Base-by-base conservation (phyloP, 257 asterid genomes). In the Solanum etuberosum region DNA sequence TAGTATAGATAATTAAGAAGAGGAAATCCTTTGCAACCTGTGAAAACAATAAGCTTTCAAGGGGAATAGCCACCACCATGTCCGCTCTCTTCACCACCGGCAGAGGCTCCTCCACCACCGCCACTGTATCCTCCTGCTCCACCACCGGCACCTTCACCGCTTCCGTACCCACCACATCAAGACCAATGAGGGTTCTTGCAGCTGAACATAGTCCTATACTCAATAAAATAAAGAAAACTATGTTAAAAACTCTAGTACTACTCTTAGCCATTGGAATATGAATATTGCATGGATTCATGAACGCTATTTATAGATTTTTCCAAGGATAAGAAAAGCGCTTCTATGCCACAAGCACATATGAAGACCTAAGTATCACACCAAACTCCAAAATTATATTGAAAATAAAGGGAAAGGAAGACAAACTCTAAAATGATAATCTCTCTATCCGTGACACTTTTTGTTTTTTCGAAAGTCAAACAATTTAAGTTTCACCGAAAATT, bases 171-270 rank as follows among this genome's bases (percentile, higher is more conserved):
- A 54, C 86, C 89, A 54, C 93, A 21, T 83, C 90, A 27, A 59
- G 32, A 40, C 61, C 15, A 68, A 91, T 87, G 72, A 95, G 95
- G 76, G 91, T 87, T 94, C 98, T 93, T 72, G 94, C 95, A 5
- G 95, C 96, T 1, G 96, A 91, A 87, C 92, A 90, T 5, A 92
- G 10, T 2, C 90, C 92, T 38, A 92, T 27, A 70, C 92, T 89
- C 86, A 93, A 86, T 23, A 92, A 20, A 82, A 90, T 59, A 77
- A 93, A 91, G 92, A 92, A 92, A 87, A 90, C 40, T 1, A 88
- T 54, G 42, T 83, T 86, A 16, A 86, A 46, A 85, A 80, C 86
- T 87, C 81, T 92, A 29, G 21, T 16, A 51, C 59, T 84, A 74
- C 32, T 23, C 4, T 74, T 74, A 63, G 78, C 91, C 98, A 95